phyloP scores from a whole-genome alignment of 345 rosid genomes.

The Erodium maritimum region DNA sequence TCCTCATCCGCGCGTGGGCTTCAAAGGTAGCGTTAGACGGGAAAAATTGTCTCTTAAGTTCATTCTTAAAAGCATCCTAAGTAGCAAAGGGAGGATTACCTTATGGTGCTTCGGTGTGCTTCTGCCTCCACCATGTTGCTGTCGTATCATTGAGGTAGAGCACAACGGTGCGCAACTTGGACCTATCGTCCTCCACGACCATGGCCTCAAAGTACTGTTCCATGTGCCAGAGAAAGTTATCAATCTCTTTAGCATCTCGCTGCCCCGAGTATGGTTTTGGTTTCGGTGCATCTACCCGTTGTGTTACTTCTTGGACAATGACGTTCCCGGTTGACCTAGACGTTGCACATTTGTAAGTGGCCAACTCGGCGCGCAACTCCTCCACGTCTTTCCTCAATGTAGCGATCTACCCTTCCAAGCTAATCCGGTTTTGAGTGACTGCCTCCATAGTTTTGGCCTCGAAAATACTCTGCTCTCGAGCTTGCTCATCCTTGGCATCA shows the following conservation, averaged over 20 bases:
- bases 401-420: no score
- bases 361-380: no score
- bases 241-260: not conserved
- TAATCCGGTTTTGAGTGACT: no score
- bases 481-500: no score
- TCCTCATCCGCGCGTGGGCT: not conserved
- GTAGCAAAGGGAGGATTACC: slow-evolving; percentile 1
- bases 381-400: no score
- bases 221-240: not conserved
- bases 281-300: not conserved
- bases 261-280: slow-evolving; percentile 1
- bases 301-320: no score
- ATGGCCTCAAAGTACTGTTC: not conserved
- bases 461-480: no score
- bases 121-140: not conserved
- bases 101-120: not conserved
- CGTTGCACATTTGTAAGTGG: no score
- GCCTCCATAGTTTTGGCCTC: no score
- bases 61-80: no score
- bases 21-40: not conserved
- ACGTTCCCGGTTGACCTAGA: no score
- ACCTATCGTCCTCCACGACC: not conserved
- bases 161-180: not conserved
- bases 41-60: not conserved
- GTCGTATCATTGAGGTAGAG: not conserved